These are phyloP conservation scores for Eudorina sp. DNA, from an alignment of 139 green algal genomes.

Conservation along the genomic window DNA sequence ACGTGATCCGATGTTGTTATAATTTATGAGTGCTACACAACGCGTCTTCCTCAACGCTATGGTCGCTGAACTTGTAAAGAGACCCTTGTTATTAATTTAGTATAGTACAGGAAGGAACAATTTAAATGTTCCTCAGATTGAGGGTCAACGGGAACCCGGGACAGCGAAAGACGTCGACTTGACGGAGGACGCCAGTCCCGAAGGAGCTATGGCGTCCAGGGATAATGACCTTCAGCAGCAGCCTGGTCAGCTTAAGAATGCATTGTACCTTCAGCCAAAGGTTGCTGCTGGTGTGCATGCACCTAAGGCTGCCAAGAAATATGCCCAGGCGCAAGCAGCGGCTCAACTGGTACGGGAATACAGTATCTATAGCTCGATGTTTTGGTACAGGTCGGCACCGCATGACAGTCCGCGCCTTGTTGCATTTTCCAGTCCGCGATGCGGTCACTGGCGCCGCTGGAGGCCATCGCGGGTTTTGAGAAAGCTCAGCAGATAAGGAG, in stretches of 20 bases:
- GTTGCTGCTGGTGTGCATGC: neutral
- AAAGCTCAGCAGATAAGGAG: conserved; percentile 39
- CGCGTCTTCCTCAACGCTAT: too few relatives aligned
- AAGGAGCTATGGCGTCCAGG: conserved; percentile 27
- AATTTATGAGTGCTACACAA: too few relatives aligned
- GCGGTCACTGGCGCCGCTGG: conserved; percentile 33
- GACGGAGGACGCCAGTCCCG: neutral
- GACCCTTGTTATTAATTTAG: neutral
- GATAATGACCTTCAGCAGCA: conserved; percentile 20
- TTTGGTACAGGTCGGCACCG: too few relatives aligned
- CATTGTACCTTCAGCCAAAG: conserved; percentile 54
- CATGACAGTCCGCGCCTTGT: too few relatives aligned
- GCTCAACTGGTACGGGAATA: conserved; percentile 36
- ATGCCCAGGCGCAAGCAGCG: conserved; percentile 40
- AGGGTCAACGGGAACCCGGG: conserved; percentile 2
- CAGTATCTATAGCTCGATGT: too few relatives aligned
- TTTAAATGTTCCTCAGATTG: conserved; percentile 13
- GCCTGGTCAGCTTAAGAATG: conserved; percentile 24
- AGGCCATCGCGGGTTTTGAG: conserved; percentile 29
- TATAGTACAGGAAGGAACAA: neutral
- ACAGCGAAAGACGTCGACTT: neutral
- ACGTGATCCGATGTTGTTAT: neutral
- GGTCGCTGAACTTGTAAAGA: too few relatives aligned
- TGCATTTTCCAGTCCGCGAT: conserved; percentile 11
- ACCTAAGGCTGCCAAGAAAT: conserved; percentile 56